A percentile compares a stretch with the other conserved stretches of the same genome.
These are phyloP conservation scores for Cydonia oblonga DNA, from an alignment of 331 rosid species.

Conservation along the genomic window DNA sequence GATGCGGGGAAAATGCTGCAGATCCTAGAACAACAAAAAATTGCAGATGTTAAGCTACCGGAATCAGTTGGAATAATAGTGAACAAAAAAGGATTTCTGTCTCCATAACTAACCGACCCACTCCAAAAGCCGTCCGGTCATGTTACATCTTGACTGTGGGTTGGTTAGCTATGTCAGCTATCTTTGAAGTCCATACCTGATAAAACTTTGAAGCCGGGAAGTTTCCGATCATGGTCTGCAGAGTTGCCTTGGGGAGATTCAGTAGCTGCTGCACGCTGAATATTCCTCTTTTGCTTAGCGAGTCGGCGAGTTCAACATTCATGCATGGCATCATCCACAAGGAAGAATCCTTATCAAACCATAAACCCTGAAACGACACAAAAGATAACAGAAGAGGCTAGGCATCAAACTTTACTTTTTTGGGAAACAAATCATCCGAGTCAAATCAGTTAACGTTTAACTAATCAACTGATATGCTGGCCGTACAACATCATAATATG, in stretches of 20 bases:
- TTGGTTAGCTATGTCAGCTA: not conserved
- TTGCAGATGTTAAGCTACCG: not conserved
- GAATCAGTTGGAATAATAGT: slow-evolving; percentile 4
- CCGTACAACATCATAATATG: not conserved
- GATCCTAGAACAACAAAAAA: slow-evolving; percentile 42
- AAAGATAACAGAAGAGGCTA: slow-evolving; percentile 9
- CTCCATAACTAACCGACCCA: not conserved
- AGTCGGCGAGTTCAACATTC: slow-evolving; percentile 48
- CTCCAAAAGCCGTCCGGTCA: not conserved
- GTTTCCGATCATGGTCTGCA: slow-evolving; percentile 52
- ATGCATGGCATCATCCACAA: slow-evolving; percentile 96
- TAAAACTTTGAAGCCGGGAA: slow-evolving; percentile 61
- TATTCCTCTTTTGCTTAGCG: slow-evolving; percentile 49
- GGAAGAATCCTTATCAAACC: slow-evolving; percentile 71
- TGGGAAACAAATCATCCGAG: not conserved
- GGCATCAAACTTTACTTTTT: not conserved
- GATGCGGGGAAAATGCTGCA: slow-evolving; percentile 63
- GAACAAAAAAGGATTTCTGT: not conserved
- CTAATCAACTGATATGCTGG: not conserved
- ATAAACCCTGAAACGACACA: slow-evolving; percentile 54
- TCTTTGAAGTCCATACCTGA: slow-evolving; percentile 42
- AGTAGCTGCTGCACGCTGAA: slow-evolving; percentile 50
- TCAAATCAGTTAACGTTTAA: not conserved
- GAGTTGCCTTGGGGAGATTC: slow-evolving; percentile 52
- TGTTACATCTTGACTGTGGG: not conserved